Evolutionary conservation across 116 monocot species (phyloP).

Genomic region (Papilionanthe hybrid): DNA sequence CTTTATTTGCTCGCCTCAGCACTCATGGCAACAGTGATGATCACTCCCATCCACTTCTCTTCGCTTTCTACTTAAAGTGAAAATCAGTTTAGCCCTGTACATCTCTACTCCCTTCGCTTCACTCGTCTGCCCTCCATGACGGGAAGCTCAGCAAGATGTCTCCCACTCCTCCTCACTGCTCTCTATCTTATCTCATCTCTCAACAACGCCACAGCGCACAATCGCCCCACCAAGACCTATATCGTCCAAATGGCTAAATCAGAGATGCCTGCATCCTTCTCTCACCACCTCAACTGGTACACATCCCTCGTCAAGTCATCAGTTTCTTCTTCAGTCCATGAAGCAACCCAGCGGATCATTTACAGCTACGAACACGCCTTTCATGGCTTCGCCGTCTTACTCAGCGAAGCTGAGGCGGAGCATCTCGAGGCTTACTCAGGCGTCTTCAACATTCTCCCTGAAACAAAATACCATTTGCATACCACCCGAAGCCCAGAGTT

Average conservation of each 20-base stretch:
- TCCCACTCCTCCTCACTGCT: constrained; percentile 3
- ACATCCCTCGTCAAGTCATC: constrained; percentile 49
- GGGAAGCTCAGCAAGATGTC: constrained; percentile 6
- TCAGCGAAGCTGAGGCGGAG: constrained; percentile 47
- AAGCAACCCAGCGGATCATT: constrained; percentile 36
- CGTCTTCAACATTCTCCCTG: constrained; percentile 47
- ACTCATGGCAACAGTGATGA: not conserved
- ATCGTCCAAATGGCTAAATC: constrained; percentile 65
- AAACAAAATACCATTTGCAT: constrained; percentile 55
- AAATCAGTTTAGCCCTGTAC: not conserved
- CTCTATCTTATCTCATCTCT: constrained; percentile 11
- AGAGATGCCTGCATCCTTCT: constrained; percentile 53
- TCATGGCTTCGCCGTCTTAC: constrained; percentile 77
- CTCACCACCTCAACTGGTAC: constrained; percentile 62
- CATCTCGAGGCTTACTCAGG: constrained; percentile 31
- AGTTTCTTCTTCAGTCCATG: not conserved
- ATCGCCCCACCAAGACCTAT: constrained; percentile 30
- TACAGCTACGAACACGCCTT: constrained; percentile 71
- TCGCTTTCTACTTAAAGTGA: not conserved
- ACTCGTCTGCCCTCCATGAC: constrained; percentile 2
- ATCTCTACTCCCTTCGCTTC: not conserved
- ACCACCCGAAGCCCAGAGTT: constrained; percentile 77
- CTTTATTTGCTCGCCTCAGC: constrained; percentile 11
- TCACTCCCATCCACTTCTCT: not conserved
- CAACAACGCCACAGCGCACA: not conserved